Evolutionary conservation across 306 rosid genomes (phyloP), one percentile per base, ranked within the genome.

Genomic region (Mimosa bimucronata): DNA sequence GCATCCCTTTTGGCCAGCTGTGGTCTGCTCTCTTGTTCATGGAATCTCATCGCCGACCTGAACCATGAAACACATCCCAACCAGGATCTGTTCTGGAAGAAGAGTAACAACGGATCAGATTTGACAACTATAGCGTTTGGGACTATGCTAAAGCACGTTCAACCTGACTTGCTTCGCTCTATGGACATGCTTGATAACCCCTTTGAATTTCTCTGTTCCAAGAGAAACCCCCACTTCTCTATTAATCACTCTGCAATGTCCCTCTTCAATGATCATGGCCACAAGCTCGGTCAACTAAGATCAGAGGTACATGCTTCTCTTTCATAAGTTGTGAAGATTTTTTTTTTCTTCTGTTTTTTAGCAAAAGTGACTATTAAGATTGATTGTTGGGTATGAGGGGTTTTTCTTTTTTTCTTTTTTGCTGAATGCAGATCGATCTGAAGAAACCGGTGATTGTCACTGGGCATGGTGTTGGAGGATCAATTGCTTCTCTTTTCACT

Each of bases 401-500:
- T n/a, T n/a, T n/a, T n/a, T n/a, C n/a, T n/a, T n/a, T n/a, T 2
- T 34, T 34, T 34, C 5, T 34, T 5, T 25, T 13, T 21, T 71
- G 40, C 16, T 25, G 73, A 19, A 45, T 82, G 77, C 79, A 85
- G 89, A 76, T 83, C 50, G n/a, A 37, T 50, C 46, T 52, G 50
- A 31, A 80, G 16, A 42, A 71, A 18, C 72, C 64, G 46, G 11
- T 88, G 83, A 79, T 94, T 41, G 77, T 90, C 44, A 90, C 92
- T 19, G 96, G 98, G 77, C 79, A 62, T 77, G 88, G 70, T 50
- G 69, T 82, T 34, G 97, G 96, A 75, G 97, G 98, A 71, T 28
- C 89, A 21, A 82, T 90, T 60, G 98, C 98, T 81, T 83, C 94
- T 41, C 89, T 92, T 52, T 90, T 94, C 88, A 90, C 91, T 11